Evolutionary conservation across 2,329 filamentous ascomycete genomes (phyloP).

Genomic region (Gremmenia infestans): DNA sequence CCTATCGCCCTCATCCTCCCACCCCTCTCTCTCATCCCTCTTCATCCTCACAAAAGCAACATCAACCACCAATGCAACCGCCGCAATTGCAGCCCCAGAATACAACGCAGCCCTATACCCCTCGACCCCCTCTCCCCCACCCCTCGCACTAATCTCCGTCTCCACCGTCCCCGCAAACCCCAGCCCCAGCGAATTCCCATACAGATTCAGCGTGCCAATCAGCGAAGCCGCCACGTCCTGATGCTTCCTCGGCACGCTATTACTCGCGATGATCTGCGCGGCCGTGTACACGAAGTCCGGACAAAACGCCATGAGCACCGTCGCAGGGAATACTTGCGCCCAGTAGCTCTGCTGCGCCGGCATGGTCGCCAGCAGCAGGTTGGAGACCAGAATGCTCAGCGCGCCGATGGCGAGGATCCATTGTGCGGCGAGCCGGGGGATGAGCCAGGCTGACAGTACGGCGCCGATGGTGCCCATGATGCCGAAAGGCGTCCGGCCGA

Average conservation of each 20-base stretch:
- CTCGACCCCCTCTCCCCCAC: conserved; percentile 21
- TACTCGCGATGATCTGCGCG: conserved; percentile 49
- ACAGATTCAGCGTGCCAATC: conserved; percentile 39
- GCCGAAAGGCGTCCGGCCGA: conserved; percentile 38
- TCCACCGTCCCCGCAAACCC: conserved; percentile 41
- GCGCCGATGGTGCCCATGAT: conserved; percentile 36
- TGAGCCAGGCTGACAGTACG: conserved; percentile 39
- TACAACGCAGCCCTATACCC: conserved; percentile 39
- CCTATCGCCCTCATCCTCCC: conserved; percentile 19
- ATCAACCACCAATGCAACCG: conserved; percentile 32
- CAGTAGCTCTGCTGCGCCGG: conserved; percentile 42
- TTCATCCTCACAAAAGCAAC: conserved; percentile 37
- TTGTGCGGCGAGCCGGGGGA: conserved; percentile 42
- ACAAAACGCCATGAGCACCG: conserved; percentile 35
- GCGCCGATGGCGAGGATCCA: conserved; percentile 42
- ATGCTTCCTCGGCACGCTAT: conserved; percentile 41
- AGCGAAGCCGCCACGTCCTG: conserved; percentile 47
- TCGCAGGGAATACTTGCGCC: conserved; percentile 38
- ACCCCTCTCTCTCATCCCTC: conserved; percentile 36
- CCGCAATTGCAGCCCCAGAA: conserved; percentile 36
- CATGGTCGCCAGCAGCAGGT: conserved; percentile 43
- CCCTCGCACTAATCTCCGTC: conserved; percentile 10
- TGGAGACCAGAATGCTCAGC: conserved; percentile 27
- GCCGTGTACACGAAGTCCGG: conserved; percentile 47
- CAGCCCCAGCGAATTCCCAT: conserved; percentile 39